Evolutionary conservation across 495 filamentous ascomycete genomes (phyloP), one percentile per base, ranked within the genome.

Genomic region (Lentithecium fluviatile): DNA sequence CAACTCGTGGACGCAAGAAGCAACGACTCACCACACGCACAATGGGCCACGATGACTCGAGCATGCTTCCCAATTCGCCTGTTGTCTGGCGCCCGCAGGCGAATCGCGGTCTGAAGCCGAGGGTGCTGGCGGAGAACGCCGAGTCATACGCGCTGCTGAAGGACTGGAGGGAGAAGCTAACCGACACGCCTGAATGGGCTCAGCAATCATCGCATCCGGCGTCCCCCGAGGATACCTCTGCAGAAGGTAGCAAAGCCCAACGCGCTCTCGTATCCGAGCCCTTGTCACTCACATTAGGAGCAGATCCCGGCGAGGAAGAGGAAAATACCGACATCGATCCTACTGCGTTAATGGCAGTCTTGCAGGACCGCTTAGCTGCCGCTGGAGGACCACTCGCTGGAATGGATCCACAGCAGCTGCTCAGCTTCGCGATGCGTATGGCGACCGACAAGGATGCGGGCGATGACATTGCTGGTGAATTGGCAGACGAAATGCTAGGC

Each of bases 391-490:
- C 58, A 2, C 49, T 62, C 29, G 51, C 56, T n/a, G 70, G 65
- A 51, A 62, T 72, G 48, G 73, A 74, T 49, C 66, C 70, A 23
- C 38, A 55, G 11, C 65, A 68, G 2, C 65, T 75, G 21, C 69
- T 75, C 43, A 25, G 69, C 42, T 71, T 68, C 21, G 68, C 69
- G 17, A 63, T 60, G 49, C 65, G 70, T 20, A 71, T 75, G 70
- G 58, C 73, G 21, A 50, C 49, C 11, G 62, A 66, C 23, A 62
- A 74, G 47, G 62, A 49, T 29, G 64, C 40, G 8, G 67, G 66
- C 4, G 73, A 74, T 34, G 71, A 73, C n/a, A 72, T 70, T 17
- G 65, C 64, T 0, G 70, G 65, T 11, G 60, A 70, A 26, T 32
- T 75, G 38, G 69, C 71, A 21, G 53, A 66, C 34, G 60, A 65